A percentile compares a stretch with the other conserved stretches of the same genome.
Conservation (phyloP, 345 rosid genomes). For the Isatis tinctoria region DNA sequence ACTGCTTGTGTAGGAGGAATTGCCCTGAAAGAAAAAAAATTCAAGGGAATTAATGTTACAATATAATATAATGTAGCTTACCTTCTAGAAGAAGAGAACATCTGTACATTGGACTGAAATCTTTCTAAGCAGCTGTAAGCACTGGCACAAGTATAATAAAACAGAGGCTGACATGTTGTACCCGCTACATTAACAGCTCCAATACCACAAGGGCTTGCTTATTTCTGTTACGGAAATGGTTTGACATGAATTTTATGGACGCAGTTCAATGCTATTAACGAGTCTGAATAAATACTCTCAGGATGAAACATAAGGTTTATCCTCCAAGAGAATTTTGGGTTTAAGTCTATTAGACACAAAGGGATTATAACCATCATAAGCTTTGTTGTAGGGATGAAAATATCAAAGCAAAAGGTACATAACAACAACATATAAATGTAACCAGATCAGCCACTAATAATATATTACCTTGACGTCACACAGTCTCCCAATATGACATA, state of each 20-base stretch:
- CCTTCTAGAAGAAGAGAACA: background rate
- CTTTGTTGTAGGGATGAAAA: slow-evolving; percentile 1
- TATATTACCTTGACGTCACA: slow-evolving; percentile 84
- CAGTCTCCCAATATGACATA: slow-evolving; percentile 97
- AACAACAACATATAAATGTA: slow-evolving; percentile 6
- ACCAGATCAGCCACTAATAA: slow-evolving; percentile 11
- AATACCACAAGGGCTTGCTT: slow-evolving; percentile 8
- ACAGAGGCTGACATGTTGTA: slow-evolving; percentile 7
- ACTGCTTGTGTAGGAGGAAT: slow-evolving; percentile 96
- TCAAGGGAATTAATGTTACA: background rate
- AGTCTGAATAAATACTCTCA: slow-evolving; percentile 1
- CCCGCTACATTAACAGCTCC: background rate
- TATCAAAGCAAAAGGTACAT: slow-evolving; percentile 18
- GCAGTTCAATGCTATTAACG: background rate
- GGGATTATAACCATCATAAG: background rate
- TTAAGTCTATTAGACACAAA: background rate
- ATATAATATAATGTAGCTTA: background rate
- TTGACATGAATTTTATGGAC: background rate
- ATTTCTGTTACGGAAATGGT: slow-evolving; percentile 2
- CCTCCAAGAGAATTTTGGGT: background rate
- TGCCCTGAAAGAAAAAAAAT: slow-evolving; percentile 49
- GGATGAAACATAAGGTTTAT: background rate
- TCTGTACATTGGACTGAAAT: background rate
- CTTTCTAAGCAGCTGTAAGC: background rate
- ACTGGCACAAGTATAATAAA: background rate